Evolutionary conservation across 2,329 filamentous ascomycete species (phyloP), one percentile per base, ranked within the genome.

Genomic region (Neophaeococcomyces aloes): DNA sequence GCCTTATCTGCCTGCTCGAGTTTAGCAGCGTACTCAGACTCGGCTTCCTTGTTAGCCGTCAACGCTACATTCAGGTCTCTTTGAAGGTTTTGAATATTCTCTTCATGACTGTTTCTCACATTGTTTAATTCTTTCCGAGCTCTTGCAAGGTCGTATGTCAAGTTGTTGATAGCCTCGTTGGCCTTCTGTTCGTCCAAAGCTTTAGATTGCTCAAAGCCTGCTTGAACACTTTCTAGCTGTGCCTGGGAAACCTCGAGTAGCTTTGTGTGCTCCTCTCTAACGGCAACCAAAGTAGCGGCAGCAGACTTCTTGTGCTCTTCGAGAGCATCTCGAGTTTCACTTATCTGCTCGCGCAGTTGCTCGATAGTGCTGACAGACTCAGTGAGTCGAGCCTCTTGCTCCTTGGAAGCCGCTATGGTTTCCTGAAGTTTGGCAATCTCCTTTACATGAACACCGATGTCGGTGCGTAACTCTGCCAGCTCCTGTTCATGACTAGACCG

Each of bases 251-350:
- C 46, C 21, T 51, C 44, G 10, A 54, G 32, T 30, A 50, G 42
- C 39, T 48, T 47, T 2, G 33, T 25, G 17, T 44, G 34, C 4
- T 35, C 40, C 30, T 48, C 45, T 49, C 59, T 59, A 37, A 49
- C 31, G 2, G 42, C 29, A 4, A 32, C 19, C 17, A 41, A 17
- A 8, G 29, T n/a, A 14, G 30, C 11, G 15, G 38, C 29, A 7
- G 39, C 29, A 3, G 19, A 15, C 31, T 35, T 35, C 13, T 42
- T 18, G 3, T 27, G 15, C 14, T 42, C 39, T n/a, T 34, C 31
- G 7, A 17, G 19, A 14, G 10, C 21, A 6, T 11, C 4, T 27
- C 29, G 30, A 14, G 35, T 17, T 8, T 35, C 21, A 8, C 2
- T 18, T 19, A 42, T 27, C 19, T 42, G 19, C 10, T 27, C 25